Base-by-base conservation (phyloP, 2,329 filamentous ascomycete species). In the Fusarium nygamai region DNA sequence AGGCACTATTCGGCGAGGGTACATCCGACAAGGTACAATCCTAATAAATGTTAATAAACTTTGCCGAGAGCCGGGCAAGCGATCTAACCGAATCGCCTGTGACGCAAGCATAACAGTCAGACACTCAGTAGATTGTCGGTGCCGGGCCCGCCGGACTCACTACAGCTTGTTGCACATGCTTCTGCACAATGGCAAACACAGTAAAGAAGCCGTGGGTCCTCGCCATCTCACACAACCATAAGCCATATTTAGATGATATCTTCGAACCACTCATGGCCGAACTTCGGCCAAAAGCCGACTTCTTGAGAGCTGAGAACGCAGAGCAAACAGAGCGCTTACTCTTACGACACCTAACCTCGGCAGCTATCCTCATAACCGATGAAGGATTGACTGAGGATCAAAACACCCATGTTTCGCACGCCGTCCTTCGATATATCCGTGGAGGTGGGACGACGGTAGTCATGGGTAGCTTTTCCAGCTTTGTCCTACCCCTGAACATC, bases 311-410 rank as follows among this genome's bases (percentile, higher is more conserved):
- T 3, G 22, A 24, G 41, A 6, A 43, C 41, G 3, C 41, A 43
- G 1, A 43, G 14, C 0, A 1, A 43, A 8, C 8, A 43, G 5
- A 10, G 3, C 14, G 8, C 8, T 43, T 14, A 5, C 3, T 43
- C 1, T 43, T 14, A 17, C 22, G 41, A 24, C 5, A 38, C 2
- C 36, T 1, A 4, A 4, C 22, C 41, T 8, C 22, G 3, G 22
- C 14, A 43, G 39, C 39, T 6, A 1, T n/a, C 22, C 39, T n/a
- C 13, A 16, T 16, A 16, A n/a, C 22, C 5, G 22, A 43, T 16
- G 14, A 43, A 24, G 39, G 39, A 8, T 16, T 24, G 22, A 0
- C 39, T 0, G 22, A 16, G 13, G 39, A 43, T 1, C 39, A 17
- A 16, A 43, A 24, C 8, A 16, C 0, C 22, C 39, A 43, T 43